Percentiles rank a stretch among this genome's conserved stretches.
phyloP scores from a whole-genome alignment of 257 asterid genomes.

The Nicotiana paniculata region DNA sequence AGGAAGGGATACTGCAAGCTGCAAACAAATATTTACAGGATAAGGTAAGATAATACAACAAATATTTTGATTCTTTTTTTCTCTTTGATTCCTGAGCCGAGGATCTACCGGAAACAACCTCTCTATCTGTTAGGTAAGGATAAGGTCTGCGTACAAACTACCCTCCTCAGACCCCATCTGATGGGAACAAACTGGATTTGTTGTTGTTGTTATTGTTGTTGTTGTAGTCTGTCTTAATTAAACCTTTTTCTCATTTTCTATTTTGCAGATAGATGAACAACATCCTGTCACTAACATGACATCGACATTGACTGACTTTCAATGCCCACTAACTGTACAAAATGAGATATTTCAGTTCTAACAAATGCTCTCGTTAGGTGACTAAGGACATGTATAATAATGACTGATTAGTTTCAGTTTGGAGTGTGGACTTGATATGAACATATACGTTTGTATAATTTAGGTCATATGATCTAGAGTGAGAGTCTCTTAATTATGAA shows the following conservation, averaged over 20 bases:
- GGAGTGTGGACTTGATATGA: not conserved
- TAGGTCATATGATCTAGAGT: not conserved
- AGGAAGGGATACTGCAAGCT: slow-evolving; percentile 82
- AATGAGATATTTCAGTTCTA: slow-evolving; percentile 33
- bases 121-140: too few relatives aligned
- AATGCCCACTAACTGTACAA: slow-evolving; percentile 42
- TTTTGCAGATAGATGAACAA: slow-evolving; percentile 71
- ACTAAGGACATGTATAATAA: slow-evolving; percentile 29
- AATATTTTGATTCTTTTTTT: not conserved
- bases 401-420: not conserved
- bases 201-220: too few relatives aligned
- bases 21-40: slow-evolving; percentile 77
- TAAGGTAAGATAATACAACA: slow-evolving; percentile 31
- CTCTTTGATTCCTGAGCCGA: not conserved
- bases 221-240: not conserved
- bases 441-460: not conserved
- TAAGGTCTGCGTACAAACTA: too few relatives aligned
- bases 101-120: too few relatives aligned
- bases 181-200: too few relatives aligned
- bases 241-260: not conserved
- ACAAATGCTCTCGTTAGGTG: slow-evolving; percentile 20
- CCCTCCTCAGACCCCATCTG: too few relatives aligned
- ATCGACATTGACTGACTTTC: slow-evolving; percentile 35
- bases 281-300: slow-evolving; percentile 36
- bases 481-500: not conserved